Base-by-base conservation (phyloP, 2,329 filamentous ascomycete genomes). In the Daldinia eschscholtzii region DNA sequence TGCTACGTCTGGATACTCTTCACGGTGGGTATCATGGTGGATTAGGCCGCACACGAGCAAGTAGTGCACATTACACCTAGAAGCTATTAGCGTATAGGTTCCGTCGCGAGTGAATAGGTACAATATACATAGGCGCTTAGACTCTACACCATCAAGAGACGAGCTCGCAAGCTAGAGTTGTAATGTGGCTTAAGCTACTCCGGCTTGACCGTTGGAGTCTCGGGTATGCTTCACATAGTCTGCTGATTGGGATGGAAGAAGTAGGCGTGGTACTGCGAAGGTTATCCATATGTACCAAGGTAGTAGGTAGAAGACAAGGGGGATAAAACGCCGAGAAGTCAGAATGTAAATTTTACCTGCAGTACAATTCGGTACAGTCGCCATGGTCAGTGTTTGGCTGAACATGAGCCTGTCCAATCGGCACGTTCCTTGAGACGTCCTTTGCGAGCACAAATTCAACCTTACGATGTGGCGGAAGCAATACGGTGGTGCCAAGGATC, bases 131-230 rank as follows among this genome's bases (percentile, higher is more conserved):
- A 57, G 28, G 30, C 13, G 23, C 46, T 26, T 50, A n/a, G 26
- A 50, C 46, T 44, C 48, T 33, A 60, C 48, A 42, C 50, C 23
- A 53, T 46, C 52, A 58, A 53, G 63, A 28, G 41, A 57, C 46
- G 23, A 57, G 13, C 39, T 64, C 50, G 57, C 44, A 64, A 53
- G 58, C 41, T 48, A 53, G 44, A 63, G 57, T 61, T 26, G 59
- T 52, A 61, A 59, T 64, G 64, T 72, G 68, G 70, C 70, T 71
- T 68, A 64, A 44, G 64, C 57, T 67, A 63, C 61, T 65, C 61
- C 64, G 64, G 55, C 63, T 66, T 30, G 60, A 64, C 66, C 65
- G 67, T 68, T 71, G 37, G 64, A 58, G 37, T 39, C 58, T 53
- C 66, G 55, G 55, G 39, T 56, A 65, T 53, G 44, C 59, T 64